Conservation (phyloP, 1,139 yeast species). For the Arxiozyma heterogenica region DNA sequence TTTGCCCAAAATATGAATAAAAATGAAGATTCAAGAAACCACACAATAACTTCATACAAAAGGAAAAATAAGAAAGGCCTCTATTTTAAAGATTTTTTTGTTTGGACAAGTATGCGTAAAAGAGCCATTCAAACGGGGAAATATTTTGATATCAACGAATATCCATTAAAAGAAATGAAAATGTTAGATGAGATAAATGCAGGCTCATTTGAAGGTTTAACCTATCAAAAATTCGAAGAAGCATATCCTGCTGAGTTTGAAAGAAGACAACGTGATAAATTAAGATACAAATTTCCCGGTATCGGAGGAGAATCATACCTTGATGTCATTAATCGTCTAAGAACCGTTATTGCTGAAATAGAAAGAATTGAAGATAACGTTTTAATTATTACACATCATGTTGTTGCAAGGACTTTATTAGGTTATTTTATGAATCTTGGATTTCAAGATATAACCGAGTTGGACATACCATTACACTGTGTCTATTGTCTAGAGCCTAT, state of each 20-base stretch:
- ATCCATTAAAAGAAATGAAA: conserved; percentile 78
- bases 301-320: conserved; percentile 92
- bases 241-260: conserved; percentile 70
- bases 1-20: conserved; percentile 9
- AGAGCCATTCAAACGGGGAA: conserved; percentile 74
- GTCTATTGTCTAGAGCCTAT: conserved; percentile 82
- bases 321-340: conserved; percentile 81
- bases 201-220: conserved; percentile 86
- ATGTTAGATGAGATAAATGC: conserved; percentile 92
- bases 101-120: conserved; percentile 84
- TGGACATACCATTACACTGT: conserved; percentile 88
- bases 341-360: conserved; percentile 85
- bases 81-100: conserved; percentile 55
- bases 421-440: conserved; percentile 86
- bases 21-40: conserved; percentile 41
- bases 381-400: conserved; percentile 77
- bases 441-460: conserved; percentile 72
- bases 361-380: conserved; percentile 88
- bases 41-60: conserved; percentile 24
- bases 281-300: conserved; percentile 86
- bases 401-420: conserved; percentile 74
- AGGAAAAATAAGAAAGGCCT: conserved; percentile 11
- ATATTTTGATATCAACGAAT: conserved; percentile 61
- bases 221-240: conserved; percentile 69
- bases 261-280: conserved; percentile 63